A percentile compares a stretch with the other conserved stretches of the same genome.
These are phyloP conservation scores for Akanthomyces lecanii DNA, from an alignment of 2,329 filamentous ascomycete species.

Conservation along the genomic window DNA sequence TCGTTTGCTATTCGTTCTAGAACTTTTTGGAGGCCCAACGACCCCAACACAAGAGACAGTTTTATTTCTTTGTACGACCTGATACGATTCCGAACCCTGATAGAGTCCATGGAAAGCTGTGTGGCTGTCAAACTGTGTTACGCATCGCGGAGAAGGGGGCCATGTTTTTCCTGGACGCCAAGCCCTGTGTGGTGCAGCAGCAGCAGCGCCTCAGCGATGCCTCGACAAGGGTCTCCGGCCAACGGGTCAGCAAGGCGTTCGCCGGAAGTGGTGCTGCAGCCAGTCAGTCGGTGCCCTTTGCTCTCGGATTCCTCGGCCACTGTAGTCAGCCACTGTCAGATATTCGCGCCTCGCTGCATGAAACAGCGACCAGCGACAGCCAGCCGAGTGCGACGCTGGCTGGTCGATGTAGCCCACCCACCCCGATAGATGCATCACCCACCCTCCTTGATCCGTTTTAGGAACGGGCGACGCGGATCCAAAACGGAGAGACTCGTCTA, in stretches of 20 bases:
- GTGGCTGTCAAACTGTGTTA: no score
- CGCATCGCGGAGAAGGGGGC: no score
- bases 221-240: no score
- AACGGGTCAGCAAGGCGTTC: no score
- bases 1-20: not conserved
- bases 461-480: constrained; percentile 6
- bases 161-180: no score
- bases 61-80: not conserved
- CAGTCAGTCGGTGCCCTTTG: no score
- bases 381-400: not conserved
- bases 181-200: no score
- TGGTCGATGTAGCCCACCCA: no score
- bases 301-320: no score
- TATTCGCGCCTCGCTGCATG: not conserved
- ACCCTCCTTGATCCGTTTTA: not conserved
- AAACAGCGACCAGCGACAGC: not conserved
- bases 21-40: not conserved
- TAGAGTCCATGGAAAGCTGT: not conserved
- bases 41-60: not conserved
- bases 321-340: no score
- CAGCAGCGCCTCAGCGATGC: no score
- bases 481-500: constrained; percentile 5
- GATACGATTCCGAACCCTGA: not conserved
- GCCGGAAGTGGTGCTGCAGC: no score
- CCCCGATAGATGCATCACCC: constrained; percentile 5